These are phyloP conservation scores for Luzula sylvatica DNA, from an alignment of 176 grass and related monocot genomes.

Conservation along the genomic window DNA sequence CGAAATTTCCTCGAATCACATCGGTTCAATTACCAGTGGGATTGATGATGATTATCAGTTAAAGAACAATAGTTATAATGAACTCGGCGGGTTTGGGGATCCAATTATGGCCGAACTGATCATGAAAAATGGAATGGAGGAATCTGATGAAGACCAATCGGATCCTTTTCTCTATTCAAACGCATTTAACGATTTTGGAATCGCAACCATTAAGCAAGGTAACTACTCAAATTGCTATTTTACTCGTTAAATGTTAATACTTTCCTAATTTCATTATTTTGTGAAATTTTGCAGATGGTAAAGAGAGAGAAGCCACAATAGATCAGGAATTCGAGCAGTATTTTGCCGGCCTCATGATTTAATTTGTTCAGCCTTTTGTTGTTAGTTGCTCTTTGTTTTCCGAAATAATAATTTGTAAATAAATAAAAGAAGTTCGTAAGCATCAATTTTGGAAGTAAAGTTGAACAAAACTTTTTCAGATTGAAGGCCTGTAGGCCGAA, in stretches of 20 bases:
- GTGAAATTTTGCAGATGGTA: slow-evolving; percentile 13
- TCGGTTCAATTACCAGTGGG: slow-evolving; percentile 24
- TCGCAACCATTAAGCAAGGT: slow-evolving; percentile 35
- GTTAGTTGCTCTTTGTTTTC: too few relatives aligned
- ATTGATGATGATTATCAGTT: slow-evolving; percentile 24
- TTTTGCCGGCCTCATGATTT: slow-evolving; percentile 77
- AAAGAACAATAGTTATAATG: slow-evolving; percentile 20
- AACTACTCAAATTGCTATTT: background rate
- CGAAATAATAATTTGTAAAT: too few relatives aligned
- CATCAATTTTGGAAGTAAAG: too few relatives aligned
- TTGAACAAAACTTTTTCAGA: too few relatives aligned
- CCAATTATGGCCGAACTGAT: slow-evolving; percentile 19
- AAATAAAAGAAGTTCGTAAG: too few relatives aligned
- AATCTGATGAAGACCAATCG: slow-evolving; percentile 23
- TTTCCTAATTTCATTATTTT: background rate
- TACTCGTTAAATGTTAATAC: background rate
- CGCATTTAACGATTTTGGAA: slow-evolving; percentile 26
- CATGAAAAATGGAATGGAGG: slow-evolving; percentile 8
- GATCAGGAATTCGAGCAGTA: slow-evolving; percentile 87
- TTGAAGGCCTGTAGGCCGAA: too few relatives aligned
- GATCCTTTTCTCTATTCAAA: slow-evolving; percentile 45
- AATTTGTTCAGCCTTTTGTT: too few relatives aligned
- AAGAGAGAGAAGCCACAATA: slow-evolving; percentile 38
- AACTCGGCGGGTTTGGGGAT: slow-evolving; percentile 27
- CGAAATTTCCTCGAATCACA: slow-evolving; percentile 25